Percentiles rank a stretch among this genome's conserved stretches.
phyloP scores from a whole-genome alignment of 179 eudicot genomes.

The Corrigiola litoralis region DNA sequence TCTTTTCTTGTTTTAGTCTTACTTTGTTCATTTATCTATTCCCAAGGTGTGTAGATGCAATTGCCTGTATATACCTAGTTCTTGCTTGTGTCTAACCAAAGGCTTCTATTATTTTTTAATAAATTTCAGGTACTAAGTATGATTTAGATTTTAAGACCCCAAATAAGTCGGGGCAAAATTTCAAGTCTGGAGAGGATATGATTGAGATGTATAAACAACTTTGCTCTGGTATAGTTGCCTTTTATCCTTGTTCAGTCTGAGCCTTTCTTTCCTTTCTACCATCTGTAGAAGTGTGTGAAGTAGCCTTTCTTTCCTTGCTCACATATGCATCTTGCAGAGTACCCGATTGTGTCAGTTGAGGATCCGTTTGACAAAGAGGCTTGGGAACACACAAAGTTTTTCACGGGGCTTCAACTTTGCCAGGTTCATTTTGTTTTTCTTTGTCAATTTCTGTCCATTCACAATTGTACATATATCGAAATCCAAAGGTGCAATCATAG shows the following conservation, averaged over 20 bases:
- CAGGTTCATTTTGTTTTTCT: slow-evolving; percentile 48
- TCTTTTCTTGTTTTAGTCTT: neutral
- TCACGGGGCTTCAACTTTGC: slow-evolving; percentile 71
- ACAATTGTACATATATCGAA: neutral
- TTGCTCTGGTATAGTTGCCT: slow-evolving; percentile 53
- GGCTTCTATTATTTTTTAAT: slow-evolving; percentile 17
- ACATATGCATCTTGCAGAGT: slow-evolving; percentile 42
- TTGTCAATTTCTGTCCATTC: neutral
- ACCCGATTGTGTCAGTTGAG: slow-evolving; percentile 89
- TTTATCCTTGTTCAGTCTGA: neutral
- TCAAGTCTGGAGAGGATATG: slow-evolving; percentile 92
- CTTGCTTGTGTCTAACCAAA: neutral
- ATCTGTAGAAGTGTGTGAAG: neutral
- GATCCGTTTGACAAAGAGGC: slow-evolving; percentile 99
- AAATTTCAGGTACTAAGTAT: slow-evolving; percentile 82
- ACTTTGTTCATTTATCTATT: neutral
- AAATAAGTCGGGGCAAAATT: slow-evolving; percentile 77
- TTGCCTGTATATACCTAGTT: neutral
- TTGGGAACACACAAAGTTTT: slow-evolving; percentile 78
- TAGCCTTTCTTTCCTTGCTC: slow-evolving; percentile 3
- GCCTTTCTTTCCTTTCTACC: slow-evolving; percentile 3
- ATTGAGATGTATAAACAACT: slow-evolving; percentile 82
- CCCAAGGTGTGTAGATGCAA: neutral
- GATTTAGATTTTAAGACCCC: slow-evolving; percentile 79
- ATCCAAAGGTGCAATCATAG: neutral